Percentiles rank a stretch among this genome's conserved stretches.
Evolutionary conservation across 176 grass and related monocot genomes (phyloP).

Genomic region (Tuctoria greenei): DNA sequence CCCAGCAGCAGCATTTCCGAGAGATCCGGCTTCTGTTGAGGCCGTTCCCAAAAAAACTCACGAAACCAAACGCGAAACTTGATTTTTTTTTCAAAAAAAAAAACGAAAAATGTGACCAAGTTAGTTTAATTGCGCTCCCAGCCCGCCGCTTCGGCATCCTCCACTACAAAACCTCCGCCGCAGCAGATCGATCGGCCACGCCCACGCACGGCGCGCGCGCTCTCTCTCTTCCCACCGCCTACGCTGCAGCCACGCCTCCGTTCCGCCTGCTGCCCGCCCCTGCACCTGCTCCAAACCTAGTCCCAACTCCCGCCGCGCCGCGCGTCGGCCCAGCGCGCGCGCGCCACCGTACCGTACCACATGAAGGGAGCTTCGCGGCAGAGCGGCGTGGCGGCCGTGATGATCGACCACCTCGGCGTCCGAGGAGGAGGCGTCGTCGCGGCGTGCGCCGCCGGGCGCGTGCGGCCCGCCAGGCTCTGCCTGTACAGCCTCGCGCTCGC

Average conservation of each 20-base stretch:
- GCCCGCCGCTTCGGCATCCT: conserved; percentile 13
- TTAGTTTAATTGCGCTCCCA: conserved; percentile 27
- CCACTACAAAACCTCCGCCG: conserved; percentile 37
- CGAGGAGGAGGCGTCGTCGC: not conserved
- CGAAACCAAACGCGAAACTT: not conserved
- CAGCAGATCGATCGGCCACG: conserved; percentile 21
- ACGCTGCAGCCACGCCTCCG: not conserved
- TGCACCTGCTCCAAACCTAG: not conserved
- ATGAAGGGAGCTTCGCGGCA: conserved; percentile 54
- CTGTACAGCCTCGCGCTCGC: conserved; percentile 60
- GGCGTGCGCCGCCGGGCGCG: conserved; percentile 1
- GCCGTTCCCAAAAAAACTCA: not conserved
- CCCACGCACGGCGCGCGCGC: not conserved
- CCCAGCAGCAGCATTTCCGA: not conserved
- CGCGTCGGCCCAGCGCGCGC: not conserved
- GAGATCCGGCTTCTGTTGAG: not conserved
- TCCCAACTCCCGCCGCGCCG: not conserved
- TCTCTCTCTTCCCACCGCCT: not conserved
- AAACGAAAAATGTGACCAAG: not conserved
- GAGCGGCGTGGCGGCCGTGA: conserved; percentile 36
- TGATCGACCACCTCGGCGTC: conserved; percentile 39
- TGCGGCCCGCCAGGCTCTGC: conserved; percentile 57
- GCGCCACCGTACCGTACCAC: not conserved
- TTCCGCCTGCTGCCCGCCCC: not conserved
- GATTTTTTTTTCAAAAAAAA: not conserved